Conservation (phyloP, 1,139 yeast genomes). For the Barnettozyma hawaiiensis region DNA sequence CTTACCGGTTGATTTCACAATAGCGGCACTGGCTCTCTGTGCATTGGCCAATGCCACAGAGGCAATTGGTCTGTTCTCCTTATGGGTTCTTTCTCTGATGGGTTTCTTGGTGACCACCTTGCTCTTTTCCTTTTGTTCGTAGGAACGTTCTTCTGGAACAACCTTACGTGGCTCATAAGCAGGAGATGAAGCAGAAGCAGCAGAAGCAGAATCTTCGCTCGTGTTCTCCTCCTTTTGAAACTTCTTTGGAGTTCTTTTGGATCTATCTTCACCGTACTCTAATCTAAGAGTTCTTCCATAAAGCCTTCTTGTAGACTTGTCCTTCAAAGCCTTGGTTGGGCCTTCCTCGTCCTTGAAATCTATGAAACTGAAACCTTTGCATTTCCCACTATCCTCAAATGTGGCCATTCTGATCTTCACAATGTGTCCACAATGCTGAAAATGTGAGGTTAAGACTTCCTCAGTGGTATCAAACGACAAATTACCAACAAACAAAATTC, state of each 20-base stretch:
- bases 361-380: slow-evolving; percentile 93
- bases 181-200: neutral
- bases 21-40: slow-evolving; percentile 84
- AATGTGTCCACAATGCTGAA: slow-evolving; percentile 73
- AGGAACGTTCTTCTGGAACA: slow-evolving; percentile 7
- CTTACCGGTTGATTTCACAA: slow-evolving; percentile 88
- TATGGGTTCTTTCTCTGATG: slow-evolving; percentile 22
- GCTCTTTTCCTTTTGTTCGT: slow-evolving; percentile 6
- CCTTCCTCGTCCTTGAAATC: slow-evolving; percentile 80
- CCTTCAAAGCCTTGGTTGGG: slow-evolving; percentile 77
- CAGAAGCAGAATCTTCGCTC: neutral
- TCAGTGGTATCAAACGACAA: slow-evolving; percentile 90
- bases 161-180: slow-evolving; percentile 5
- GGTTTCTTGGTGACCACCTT: slow-evolving; percentile 15
- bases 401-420: slow-evolving; percentile 89
- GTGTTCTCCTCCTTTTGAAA: slow-evolving; percentile 2
- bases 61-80: slow-evolving; percentile 44
- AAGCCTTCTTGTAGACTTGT: slow-evolving; percentile 59
- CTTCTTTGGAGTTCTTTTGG: slow-evolving; percentile 57
- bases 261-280: slow-evolving; percentile 94
- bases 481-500: slow-evolving; percentile 89
- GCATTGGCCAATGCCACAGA: slow-evolving; percentile 87
- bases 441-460: slow-evolving; percentile 70
- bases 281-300: slow-evolving; percentile 74
- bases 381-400: slow-evolving; percentile 90